Conservation (phyloP, 192 early-diverging fungal species). For the Coemansia javaensis region DNA sequence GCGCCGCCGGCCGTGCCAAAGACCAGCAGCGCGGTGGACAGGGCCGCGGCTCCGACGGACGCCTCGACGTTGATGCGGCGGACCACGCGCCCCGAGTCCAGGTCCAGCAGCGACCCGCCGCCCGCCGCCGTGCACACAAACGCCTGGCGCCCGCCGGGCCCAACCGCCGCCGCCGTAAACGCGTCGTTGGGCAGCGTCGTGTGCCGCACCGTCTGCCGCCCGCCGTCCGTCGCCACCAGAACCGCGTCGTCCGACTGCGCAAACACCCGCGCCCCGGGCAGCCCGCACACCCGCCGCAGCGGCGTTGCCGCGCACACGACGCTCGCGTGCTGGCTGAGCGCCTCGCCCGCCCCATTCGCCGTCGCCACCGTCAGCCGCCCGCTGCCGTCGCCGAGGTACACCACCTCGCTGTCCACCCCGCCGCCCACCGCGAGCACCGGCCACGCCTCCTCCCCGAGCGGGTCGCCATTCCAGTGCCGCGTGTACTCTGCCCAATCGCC, state of each 20-base stretch:
- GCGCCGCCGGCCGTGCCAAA: slow-evolving; percentile 21
- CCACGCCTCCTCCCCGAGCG: slow-evolving; percentile 14
- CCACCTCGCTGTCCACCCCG: slow-evolving; percentile 71
- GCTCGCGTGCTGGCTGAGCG: slow-evolving; percentile 65
- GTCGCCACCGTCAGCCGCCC: slow-evolving; percentile 68
- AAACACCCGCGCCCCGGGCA: slow-evolving; percentile 57
- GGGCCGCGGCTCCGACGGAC: slow-evolving; percentile 9
- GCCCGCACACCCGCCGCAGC: slow-evolving; percentile 61
- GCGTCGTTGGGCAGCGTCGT: slow-evolving; percentile 52
- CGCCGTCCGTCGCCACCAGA: slow-evolving; percentile 57
- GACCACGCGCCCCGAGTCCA: slow-evolving; percentile 17
- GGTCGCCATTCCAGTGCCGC: slow-evolving; percentile 18
- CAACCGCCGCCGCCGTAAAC: slow-evolving; percentile 20
- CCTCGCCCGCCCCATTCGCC: slow-evolving; percentile 30
- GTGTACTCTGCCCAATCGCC: slow-evolving; percentile 37
- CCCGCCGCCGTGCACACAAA: slow-evolving; percentile 40
- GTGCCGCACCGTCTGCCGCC: slow-evolving; percentile 34
- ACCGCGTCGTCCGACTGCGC: slow-evolving; percentile 58
- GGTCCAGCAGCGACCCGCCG: slow-evolving; percentile 25
- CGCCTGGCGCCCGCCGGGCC: slow-evolving; percentile 23
- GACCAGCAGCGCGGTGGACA: slow-evolving; percentile 3
- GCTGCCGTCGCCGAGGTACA: slow-evolving; percentile 83
- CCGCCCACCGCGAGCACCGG: slow-evolving; percentile 30
- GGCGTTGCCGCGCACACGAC: slow-evolving; percentile 61
- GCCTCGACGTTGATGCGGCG: slow-evolving; percentile 11